These are phyloP conservation scores for Cercospora sp. DNA, from an alignment of 2,329 filamentous ascomycete genomes.

Conservation along the genomic window DNA sequence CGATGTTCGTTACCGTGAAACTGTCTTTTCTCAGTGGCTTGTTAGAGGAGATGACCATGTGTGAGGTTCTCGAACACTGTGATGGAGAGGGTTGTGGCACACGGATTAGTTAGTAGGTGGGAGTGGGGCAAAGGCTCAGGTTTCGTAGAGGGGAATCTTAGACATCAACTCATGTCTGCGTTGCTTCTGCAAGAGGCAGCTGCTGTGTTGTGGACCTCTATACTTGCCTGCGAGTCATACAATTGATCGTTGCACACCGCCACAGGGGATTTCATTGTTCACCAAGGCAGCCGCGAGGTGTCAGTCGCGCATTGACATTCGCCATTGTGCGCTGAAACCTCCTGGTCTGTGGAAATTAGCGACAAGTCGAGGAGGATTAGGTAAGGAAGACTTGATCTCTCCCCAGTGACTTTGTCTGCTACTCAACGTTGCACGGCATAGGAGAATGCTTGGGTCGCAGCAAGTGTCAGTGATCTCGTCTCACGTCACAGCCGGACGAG, in stretches of 20 bases:
- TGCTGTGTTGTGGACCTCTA: neutral
- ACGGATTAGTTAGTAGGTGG: neutral
- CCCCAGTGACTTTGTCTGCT: neutral
- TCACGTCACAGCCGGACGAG: constrained; percentile 18
- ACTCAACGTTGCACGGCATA: constrained; percentile 16
- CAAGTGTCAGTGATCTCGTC: constrained; percentile 11
- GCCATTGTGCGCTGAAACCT: constrained; percentile 3
- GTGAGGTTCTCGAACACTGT: neutral
- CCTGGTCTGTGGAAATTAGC: constrained; percentile 6
- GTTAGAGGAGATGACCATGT: neutral
- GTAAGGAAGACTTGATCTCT: neutral
- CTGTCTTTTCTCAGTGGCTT: neutral
- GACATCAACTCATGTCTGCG: neutral
- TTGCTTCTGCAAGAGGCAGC: neutral
- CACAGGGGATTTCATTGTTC: neutral
- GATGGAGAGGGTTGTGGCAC: neutral
- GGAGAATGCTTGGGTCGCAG: constrained; percentile 10
- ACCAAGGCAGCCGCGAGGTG: neutral
- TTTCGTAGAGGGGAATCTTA: neutral
- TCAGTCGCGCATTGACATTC: constrained; percentile 8
- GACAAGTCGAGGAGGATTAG: neutral
- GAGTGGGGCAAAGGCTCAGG: neutral
- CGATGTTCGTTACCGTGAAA: neutral
- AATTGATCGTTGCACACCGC: neutral
- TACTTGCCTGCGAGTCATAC: neutral